Conservation (phyloP, 148 eudicot species). For the Silene conica region DNA sequence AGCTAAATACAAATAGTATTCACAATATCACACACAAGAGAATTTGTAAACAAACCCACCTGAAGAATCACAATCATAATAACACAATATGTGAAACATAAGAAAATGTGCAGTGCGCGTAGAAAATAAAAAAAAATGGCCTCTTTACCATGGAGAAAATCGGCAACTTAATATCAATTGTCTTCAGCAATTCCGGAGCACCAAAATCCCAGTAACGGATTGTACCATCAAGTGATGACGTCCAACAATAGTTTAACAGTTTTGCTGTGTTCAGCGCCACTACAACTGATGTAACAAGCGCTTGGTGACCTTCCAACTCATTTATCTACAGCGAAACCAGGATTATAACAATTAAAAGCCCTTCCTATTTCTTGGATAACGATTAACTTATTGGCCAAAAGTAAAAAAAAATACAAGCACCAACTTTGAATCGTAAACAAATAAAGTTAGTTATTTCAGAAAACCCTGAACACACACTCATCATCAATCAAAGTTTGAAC, state of each 20-base stretch:
- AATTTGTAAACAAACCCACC: no score
- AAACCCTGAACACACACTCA: not conserved
- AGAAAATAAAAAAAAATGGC: not conserved
- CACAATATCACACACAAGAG: no score
- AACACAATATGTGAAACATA: no score
- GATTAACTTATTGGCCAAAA: not conserved
- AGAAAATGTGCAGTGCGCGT: not conserved
- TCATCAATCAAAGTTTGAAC: not conserved
- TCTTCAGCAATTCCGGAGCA: slow-evolving; percentile 58
- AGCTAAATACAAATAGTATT: no score
- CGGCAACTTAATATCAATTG: slow-evolving; percentile 50
- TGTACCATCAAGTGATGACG: slow-evolving; percentile 80
- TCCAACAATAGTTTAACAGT: slow-evolving; percentile 76
- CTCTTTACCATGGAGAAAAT: slow-evolving; percentile 65
- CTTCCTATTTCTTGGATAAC: not conserved
- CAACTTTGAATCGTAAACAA: no score
- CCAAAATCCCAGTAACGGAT: slow-evolving; percentile 81
- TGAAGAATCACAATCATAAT: no score
- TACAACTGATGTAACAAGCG: slow-evolving; percentile 62
- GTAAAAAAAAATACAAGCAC: no score
- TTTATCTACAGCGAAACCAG: slow-evolving; percentile 37
- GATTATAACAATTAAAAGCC: not conserved
- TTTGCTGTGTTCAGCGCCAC: slow-evolving; percentile 61
- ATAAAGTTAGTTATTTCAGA: not conserved
- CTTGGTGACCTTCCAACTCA: slow-evolving; percentile 79